Conservation (phyloP, 2,329 filamentous ascomycete genomes). For the Massarina eburnea region DNA sequence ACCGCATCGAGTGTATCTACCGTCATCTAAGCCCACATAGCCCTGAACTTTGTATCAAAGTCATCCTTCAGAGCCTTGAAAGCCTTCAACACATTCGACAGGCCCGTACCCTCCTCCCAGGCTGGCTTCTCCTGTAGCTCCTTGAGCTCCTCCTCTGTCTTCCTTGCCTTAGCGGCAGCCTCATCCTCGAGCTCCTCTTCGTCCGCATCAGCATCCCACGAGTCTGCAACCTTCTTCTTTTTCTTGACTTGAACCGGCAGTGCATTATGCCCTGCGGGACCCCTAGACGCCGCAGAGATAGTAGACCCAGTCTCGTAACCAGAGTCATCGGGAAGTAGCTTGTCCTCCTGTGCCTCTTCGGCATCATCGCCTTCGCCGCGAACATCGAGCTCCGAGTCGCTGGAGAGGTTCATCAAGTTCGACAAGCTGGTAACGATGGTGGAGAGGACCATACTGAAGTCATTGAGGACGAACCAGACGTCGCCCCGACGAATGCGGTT, state of each 20-base stretch:
- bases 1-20: too few species aligned
- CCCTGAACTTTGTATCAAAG: conserved; percentile 66
- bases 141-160: conserved; percentile 24
- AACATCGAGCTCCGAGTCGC: conserved; percentile 50
- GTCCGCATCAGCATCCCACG: conserved; percentile 44
- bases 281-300: conserved; percentile 27
- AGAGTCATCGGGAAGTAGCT: conserved; percentile 29
- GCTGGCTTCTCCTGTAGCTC: conserved; percentile 27
- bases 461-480: conserved; percentile 72
- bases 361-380: conserved; percentile 55
- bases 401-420: conserved; percentile 57
- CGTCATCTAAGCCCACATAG: conserved; percentile 57
- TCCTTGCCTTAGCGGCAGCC: conserved; percentile 27
- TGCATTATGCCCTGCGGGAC: conserved; percentile 28
- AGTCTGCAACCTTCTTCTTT: conserved; percentile 43
- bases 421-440: conserved; percentile 70
- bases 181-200: conserved; percentile 41
- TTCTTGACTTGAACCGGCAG: conserved; percentile 42
- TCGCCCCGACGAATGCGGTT: conserved; percentile 69
- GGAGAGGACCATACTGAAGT: conserved; percentile 65
- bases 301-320: conserved; percentile 28
- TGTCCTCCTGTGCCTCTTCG: conserved; percentile 50
- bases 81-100: conserved; percentile 61
- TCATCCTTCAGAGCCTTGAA: conserved; percentile 60
- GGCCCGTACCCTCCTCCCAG: conserved; percentile 50